These are phyloP conservation scores for Alternaria sp. DNA, from an alignment of 2,329 filamentous ascomycete species.

Conservation along the genomic window DNA sequence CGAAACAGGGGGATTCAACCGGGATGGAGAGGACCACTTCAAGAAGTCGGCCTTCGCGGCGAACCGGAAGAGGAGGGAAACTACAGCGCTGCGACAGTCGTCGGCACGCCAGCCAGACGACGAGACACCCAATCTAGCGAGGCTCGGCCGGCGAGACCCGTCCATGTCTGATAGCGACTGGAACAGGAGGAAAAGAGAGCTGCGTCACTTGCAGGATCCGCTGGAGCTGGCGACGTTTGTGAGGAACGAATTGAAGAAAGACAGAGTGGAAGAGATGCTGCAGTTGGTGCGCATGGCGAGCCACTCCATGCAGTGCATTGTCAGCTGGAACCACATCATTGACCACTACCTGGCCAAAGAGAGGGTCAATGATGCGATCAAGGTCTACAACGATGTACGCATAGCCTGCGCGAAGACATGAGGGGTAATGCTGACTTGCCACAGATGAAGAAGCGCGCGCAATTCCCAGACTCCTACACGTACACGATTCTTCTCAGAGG, in stretches of 20 bases:
- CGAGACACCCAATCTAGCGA: constrained; percentile 27
- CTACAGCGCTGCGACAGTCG: constrained; percentile 22
- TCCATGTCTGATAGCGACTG: constrained; percentile 35
- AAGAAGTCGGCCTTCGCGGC: constrained; percentile 31
- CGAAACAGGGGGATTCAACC: constrained; percentile 17
- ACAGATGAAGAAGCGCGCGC: constrained; percentile 90
- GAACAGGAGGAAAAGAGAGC: constrained; percentile 58
- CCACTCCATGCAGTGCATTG: constrained; percentile 67
- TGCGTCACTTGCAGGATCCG: constrained; percentile 72
- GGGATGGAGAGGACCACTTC: constrained; percentile 31
- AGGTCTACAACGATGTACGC: constrained; percentile 84
- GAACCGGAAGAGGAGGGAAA: constrained; percentile 31
- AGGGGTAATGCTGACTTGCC: constrained; percentile 16
- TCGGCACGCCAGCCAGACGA: background rate
- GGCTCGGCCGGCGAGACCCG: constrained; percentile 34
- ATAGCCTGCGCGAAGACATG: background rate
- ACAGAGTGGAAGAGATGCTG: constrained; percentile 70
- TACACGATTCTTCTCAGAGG: constrained; percentile 85
- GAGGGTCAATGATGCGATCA: constrained; percentile 70
- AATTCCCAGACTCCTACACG: constrained; percentile 80
- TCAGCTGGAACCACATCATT: constrained; percentile 89
- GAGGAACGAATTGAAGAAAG: constrained; percentile 62
- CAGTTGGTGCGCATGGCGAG: constrained; percentile 73
- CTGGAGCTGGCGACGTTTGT: constrained; percentile 75
- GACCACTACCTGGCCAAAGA: constrained; percentile 69